Conservation (phyloP, 2,329 filamentous ascomycete species). For the Trichoderma guizhouense region DNA sequence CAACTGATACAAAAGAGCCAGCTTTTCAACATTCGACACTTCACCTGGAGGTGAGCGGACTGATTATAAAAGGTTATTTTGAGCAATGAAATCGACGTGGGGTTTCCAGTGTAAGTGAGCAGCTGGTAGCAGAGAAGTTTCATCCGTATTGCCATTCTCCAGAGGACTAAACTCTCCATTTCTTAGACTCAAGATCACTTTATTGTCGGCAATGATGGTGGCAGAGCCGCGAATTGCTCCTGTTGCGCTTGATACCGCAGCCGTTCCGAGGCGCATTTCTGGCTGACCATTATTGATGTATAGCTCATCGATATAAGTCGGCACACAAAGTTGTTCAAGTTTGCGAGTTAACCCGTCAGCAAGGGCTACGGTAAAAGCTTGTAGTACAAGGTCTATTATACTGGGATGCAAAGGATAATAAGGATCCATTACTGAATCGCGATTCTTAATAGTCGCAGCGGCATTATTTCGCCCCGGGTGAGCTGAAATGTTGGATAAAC, state of each 20-base stretch:
- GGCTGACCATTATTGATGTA: neutral
- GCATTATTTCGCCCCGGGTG: neutral
- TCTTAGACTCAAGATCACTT: neutral
- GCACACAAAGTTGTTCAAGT: constrained; percentile 5
- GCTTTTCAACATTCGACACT: neutral
- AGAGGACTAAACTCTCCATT: constrained; percentile 1
- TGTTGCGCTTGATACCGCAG: neutral
- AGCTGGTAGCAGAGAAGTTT: neutral
- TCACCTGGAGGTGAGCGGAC: neutral
- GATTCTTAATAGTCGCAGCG: neutral
- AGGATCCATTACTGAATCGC: neutral
- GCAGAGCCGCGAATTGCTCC: neutral
- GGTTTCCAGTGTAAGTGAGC: constrained; percentile 2
- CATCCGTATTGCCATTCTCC: neutral
- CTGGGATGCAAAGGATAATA: constrained; percentile 17
- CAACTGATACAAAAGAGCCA: neutral
- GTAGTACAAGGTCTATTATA: constrained; percentile 13
- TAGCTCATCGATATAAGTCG: constrained; percentile 1
- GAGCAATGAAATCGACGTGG: neutral
- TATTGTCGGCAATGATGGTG: neutral
- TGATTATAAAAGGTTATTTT: neutral
- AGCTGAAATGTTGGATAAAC: constrained; percentile 16
- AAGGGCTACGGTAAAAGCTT: constrained; percentile 9
- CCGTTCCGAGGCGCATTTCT: neutral
- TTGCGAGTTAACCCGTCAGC: neutral